phyloP scores from a whole-genome alignment of 2,329 filamentous ascomycete species.

The Alternaria ventricosa region DNA sequence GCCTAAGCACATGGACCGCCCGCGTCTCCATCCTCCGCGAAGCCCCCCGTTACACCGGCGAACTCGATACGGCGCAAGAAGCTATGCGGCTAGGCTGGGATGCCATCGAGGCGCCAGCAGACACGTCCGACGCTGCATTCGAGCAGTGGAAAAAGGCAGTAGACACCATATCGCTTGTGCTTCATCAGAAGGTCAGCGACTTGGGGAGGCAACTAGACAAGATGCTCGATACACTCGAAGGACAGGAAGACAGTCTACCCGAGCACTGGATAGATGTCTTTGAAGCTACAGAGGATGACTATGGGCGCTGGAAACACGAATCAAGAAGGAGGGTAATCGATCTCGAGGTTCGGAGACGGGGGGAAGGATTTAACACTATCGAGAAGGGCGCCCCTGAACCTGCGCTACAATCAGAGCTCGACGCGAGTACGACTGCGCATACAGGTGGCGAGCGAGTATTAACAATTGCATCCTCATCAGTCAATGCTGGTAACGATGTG shows the following conservation, averaged over 20 bases:
- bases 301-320: slow-evolving; percentile 79
- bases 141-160: slow-evolving; percentile 49
- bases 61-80: slow-evolving; percentile 68
- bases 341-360: slow-evolving; percentile 57
- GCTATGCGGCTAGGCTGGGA: slow-evolving; percentile 72
- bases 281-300: slow-evolving; percentile 78
- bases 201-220: slow-evolving; percentile 78
- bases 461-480: background rate
- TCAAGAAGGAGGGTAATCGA: slow-evolving; percentile 78
- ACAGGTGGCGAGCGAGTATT: background rate
- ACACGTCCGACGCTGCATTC: slow-evolving; percentile 43
- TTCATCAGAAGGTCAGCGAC: slow-evolving; percentile 72
- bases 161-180: slow-evolving; percentile 63
- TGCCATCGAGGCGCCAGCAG: slow-evolving; percentile 56
- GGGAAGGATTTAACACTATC: slow-evolving; percentile 7
- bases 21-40: slow-evolving; percentile 77
- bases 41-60: slow-evolving; percentile 71
- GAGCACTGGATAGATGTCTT: slow-evolving; percentile 87
- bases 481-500: background rate
- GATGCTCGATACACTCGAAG: slow-evolving; percentile 87
- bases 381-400: background rate
- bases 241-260: slow-evolving; percentile 80
- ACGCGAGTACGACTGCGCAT: background rate
- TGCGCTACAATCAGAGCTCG: background rate
- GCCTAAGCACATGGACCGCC: slow-evolving; percentile 80